These are phyloP conservation scores for Boletus subparvulus DNA, from an alignment of 768 basidiomycete genomes.

Conservation along the genomic window DNA sequence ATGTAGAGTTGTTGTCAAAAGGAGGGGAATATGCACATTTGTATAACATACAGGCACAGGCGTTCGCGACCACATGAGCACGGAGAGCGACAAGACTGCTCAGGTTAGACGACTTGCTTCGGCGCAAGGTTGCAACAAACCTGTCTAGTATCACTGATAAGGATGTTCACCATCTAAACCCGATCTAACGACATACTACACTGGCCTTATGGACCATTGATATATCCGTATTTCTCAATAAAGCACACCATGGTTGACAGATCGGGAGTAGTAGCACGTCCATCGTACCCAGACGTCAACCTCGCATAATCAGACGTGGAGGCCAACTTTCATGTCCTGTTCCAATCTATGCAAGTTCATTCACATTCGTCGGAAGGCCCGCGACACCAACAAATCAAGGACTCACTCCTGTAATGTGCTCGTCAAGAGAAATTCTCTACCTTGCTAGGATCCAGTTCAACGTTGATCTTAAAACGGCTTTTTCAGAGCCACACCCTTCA, in stretches of 20 bases:
- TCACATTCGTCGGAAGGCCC: neutral
- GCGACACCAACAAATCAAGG: neutral
- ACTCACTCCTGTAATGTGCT: neutral
- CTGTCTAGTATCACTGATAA: no score
- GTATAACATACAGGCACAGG: conserved; percentile 35
- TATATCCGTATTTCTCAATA: no score
- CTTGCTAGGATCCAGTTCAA: neutral
- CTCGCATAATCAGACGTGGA: neutral
- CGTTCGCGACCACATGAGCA: conserved; percentile 18
- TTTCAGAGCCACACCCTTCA: neutral
- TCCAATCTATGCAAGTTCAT: neutral
- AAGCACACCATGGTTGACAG: no score
- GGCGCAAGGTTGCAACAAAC: no score
- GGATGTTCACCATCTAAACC: no score
- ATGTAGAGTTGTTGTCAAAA: conserved; percentile 27
- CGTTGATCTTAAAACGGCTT: neutral
- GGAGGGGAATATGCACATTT: conserved; percentile 35
- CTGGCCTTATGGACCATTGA: no score
- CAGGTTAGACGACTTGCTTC: neutral
- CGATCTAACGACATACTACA: no score
- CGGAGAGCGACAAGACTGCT: neutral
- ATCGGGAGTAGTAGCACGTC: no score
- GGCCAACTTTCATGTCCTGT: neutral
- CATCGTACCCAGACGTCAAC: no score
- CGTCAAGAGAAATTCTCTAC: neutral